Conservation (phyloP, 768 basidiomycete genomes). For the Hebeloma cylindrosporum region DNA sequence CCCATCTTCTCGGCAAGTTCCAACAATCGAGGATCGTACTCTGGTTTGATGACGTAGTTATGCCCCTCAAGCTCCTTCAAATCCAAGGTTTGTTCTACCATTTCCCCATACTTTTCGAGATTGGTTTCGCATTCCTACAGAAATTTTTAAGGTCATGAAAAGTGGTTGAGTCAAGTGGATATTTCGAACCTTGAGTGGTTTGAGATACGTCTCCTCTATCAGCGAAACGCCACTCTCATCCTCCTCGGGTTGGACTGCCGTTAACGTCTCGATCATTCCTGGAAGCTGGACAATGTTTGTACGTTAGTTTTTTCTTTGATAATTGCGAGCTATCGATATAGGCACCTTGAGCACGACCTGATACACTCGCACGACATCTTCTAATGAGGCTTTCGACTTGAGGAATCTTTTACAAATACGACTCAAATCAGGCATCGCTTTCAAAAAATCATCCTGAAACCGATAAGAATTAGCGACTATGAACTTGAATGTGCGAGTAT, state of each 20-base stretch:
- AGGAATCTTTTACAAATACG: slow-evolving; percentile 91
- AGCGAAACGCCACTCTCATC: slow-evolving; percentile 53
- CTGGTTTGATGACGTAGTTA: slow-evolving; percentile 89
- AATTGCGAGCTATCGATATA: background rate
- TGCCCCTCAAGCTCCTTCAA: slow-evolving; percentile 82
- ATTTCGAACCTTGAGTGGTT: slow-evolving; percentile 52
- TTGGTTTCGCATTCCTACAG: slow-evolving; percentile 61
- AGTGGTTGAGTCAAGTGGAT: background rate
- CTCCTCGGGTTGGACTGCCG: slow-evolving; percentile 44
- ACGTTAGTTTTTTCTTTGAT: background rate
- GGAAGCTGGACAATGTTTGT: slow-evolving; percentile 52
- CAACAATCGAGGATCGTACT: slow-evolving; percentile 79
- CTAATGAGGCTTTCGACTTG: slow-evolving; percentile 77
- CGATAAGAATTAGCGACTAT: background rate
- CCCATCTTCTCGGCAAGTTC: slow-evolving; percentile 66
- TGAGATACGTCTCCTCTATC: slow-evolving; percentile 66
- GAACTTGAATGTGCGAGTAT: background rate
- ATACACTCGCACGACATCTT: slow-evolving; percentile 95
- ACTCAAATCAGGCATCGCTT: slow-evolving; percentile 91
- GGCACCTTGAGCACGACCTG: slow-evolving; percentile 85
- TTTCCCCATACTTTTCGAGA: slow-evolving; percentile 80
- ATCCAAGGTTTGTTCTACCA: slow-evolving; percentile 97
- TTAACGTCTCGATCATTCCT: slow-evolving; percentile 67
- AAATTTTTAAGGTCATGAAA: background rate
- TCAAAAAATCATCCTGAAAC: slow-evolving; percentile 79